Percentiles rank a stretch among this genome's conserved stretches.
phyloP scores from a whole-genome alignment of 2,329 filamentous ascomycete genomes.

The Tolypocladium sp. region DNA sequence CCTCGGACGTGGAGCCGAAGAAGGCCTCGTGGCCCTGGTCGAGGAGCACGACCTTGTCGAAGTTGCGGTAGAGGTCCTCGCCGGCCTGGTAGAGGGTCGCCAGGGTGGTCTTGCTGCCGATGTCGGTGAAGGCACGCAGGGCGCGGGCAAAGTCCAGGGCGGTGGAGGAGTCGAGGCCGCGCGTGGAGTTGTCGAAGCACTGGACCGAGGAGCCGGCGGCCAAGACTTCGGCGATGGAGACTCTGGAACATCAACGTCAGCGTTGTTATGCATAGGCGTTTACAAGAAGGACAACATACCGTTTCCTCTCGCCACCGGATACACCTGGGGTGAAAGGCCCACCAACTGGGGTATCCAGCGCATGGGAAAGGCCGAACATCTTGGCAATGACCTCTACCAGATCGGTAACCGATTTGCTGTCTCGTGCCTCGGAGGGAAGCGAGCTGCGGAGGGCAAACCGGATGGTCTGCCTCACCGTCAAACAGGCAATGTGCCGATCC shows the following conservation, averaged over 20 bases:
- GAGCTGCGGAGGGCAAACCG: constrained; percentile 54
- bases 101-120: constrained; percentile 50
- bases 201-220: constrained; percentile 65
- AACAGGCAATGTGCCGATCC: constrained; percentile 62
- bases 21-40: constrained; percentile 60
- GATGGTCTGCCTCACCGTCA: constrained; percentile 72
- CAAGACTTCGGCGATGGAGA: constrained; percentile 69
- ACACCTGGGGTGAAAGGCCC: constrained; percentile 64
- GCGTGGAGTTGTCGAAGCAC: constrained; percentile 73
- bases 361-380: constrained; percentile 73
- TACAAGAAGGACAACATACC: constrained; percentile 17
- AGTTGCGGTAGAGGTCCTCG: constrained; percentile 36
- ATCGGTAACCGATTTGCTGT: constrained; percentile 20
- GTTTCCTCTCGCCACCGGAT: constrained; percentile 72
- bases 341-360: constrained; percentile 66
- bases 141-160: constrained; percentile 69
- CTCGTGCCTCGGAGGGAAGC: constrained; percentile 64
- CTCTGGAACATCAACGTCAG: constrained; percentile 15
- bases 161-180: constrained; percentile 71
- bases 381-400: constrained; percentile 51
- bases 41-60: constrained; percentile 76
- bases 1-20: constrained; percentile 53
- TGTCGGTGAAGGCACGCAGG: constrained; percentile 64
- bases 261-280: too few species aligned
- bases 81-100: constrained; percentile 34